A percentile compares a stretch with the other conserved stretches of the same genome.
phyloP scores from a whole-genome alignment of 306 rosid species.

The Citrullus colocynthis region DNA sequence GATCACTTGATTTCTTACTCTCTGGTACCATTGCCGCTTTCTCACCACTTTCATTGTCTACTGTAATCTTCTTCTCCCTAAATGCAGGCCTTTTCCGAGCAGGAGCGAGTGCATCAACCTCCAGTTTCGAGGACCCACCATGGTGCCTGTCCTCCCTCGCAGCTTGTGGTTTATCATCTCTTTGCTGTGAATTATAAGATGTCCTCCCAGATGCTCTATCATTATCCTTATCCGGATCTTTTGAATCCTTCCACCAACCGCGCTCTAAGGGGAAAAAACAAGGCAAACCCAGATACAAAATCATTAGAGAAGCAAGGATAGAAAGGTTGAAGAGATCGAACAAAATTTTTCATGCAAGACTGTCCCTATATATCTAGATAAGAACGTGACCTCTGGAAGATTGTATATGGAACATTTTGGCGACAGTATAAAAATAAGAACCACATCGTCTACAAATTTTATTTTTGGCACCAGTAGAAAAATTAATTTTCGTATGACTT shows the following conservation, averaged over 20 bases:
- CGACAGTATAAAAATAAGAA: background rate
- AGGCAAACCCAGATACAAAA: background rate
- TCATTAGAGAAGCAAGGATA: background rate
- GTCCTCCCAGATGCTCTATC: constrained; percentile 26
- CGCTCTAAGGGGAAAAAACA: constrained; percentile 21
- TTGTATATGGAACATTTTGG: background rate
- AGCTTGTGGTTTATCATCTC: constrained; percentile 38
- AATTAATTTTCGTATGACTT: background rate
- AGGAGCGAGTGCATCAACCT: constrained; percentile 30
- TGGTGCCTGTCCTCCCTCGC: constrained; percentile 34
- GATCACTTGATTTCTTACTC: constrained; percentile 30
- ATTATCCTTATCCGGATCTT: constrained; percentile 29
- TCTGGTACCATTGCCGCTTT: constrained; percentile 17
- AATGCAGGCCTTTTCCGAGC: constrained; percentile 70
- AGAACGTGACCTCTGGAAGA: background rate
- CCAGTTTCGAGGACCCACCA: constrained; percentile 38
- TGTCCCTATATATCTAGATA: background rate
- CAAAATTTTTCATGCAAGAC: background rate
- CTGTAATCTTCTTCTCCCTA: constrained; percentile 63
- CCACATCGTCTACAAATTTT: background rate
- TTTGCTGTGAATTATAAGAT: constrained; percentile 26
- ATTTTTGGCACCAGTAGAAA: background rate
- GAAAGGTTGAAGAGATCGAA: background rate
- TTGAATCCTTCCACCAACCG: constrained; percentile 62
- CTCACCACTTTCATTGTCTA: constrained; percentile 30